Evolutionary conservation across 768 basidiomycete genomes (phyloP), one percentile per base, ranked within the genome.

Genomic region (Mycena rebaudengoi): DNA sequence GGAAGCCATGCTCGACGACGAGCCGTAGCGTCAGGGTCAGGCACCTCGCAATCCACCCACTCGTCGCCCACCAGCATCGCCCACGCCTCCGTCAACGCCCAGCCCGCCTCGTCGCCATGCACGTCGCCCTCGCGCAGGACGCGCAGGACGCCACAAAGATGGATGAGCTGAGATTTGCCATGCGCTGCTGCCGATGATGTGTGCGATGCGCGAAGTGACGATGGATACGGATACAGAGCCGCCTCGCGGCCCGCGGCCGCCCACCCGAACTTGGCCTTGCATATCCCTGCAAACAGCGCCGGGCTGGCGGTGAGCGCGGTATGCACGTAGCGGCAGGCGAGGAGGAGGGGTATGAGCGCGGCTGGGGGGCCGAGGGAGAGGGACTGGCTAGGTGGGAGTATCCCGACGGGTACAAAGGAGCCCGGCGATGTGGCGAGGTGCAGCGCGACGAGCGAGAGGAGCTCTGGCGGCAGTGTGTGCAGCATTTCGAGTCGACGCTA

Each of bases 321-420:
- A 35, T 62, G 7, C n/a, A 67, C 8, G 6, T 3, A 7, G 11
- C 39, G 44, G n/a, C 60, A 67, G 1, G 52, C 44, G 11, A 10
- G 8, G 14, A 62, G 52, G 26, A 67, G 61, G 2, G 65, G 65
- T 26, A 67, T 43, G 16, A 67, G 49, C 1, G 64, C 57, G 3
- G 65, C 51, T 13, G 65, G 65, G 2, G 65, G 56, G 35, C 65
- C 65, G 44, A 67, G 65, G 39, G 62, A 62, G 37, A 61, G 65
- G 5, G 61, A 61, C 39, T n/a, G 25, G 23, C 61, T 67, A 23
- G 65, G 56, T 45, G 63, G 56, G 51, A 54, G 56, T 28, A 67
- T 46, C 7, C 61, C 65, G 57, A 62, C 6, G 45, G n/a, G 56
- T 13, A 30, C 28, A 57, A 67, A 30, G 45, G 63, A 57, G 28